A percentile compares a stretch with the other conserved stretches of the same genome.
phyloP scores from a whole-genome alignment of 106 monocot species.

The Vanilla planifolia region DNA sequence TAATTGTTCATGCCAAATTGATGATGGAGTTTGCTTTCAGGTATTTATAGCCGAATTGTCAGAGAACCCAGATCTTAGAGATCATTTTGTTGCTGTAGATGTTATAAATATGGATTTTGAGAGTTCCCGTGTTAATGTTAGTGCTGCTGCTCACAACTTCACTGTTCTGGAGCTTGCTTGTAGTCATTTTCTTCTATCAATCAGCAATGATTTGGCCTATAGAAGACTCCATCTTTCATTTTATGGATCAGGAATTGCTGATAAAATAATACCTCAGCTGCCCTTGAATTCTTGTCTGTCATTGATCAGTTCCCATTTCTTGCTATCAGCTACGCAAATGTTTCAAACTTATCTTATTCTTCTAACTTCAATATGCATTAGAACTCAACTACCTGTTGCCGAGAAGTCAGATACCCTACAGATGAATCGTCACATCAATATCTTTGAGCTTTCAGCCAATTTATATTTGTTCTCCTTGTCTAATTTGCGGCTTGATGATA shows the following conservation, averaged over 20 bases:
- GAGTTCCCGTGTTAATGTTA: slow-evolving; percentile 15
- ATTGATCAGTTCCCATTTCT: slow-evolving; percentile 15
- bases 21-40: slow-evolving; percentile 20
- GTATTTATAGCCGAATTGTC: slow-evolving; percentile 26
- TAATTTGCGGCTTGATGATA: slow-evolving; percentile 6
- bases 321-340: slow-evolving; percentile 24
- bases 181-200: slow-evolving; percentile 34
- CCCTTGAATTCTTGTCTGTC: slow-evolving; percentile 16
- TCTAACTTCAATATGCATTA: slow-evolving; percentile 30
- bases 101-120: slow-evolving; percentile 14
- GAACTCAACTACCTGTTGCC: slow-evolving; percentile 17
- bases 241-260: slow-evolving; percentile 22
- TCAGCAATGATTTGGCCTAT: slow-evolving; percentile 22
- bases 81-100: slow-evolving; percentile 16
- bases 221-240: slow-evolving; percentile 22
- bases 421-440: slow-evolving; percentile 11
- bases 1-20: too few relatives aligned
- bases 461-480: slow-evolving; percentile 23
- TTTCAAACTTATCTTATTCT: slow-evolving; percentile 45
- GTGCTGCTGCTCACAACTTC: neutral
- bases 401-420: slow-evolving; percentile 1
- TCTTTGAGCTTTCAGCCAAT: slow-evolving; percentile 30
- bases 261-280: slow-evolving; percentile 20
- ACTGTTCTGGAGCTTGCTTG: slow-evolving; percentile 29
- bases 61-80: slow-evolving; percentile 18